Conservation (phyloP, 2,329 filamentous ascomycete species). For the Pseudogymnoascus sp. region DNA sequence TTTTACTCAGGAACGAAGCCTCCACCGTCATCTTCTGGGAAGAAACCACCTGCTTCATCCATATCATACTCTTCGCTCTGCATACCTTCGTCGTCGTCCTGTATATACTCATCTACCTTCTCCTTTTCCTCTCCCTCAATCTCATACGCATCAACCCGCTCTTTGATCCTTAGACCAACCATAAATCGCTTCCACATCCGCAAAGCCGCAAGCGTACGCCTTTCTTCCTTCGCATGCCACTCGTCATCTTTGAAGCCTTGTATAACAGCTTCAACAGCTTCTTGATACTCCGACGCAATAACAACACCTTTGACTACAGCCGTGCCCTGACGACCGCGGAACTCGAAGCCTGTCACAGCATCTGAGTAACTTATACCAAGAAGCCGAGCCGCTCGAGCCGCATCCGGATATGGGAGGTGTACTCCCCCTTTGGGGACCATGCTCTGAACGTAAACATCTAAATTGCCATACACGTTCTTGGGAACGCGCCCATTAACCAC, state of each 20-base stretch:
- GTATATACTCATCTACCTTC: slow-evolving; percentile 24
- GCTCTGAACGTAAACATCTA: slow-evolving; percentile 83
- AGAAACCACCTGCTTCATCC: slow-evolving; percentile 37
- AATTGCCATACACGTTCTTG: slow-evolving; percentile 88
- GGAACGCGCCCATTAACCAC: slow-evolving; percentile 70
- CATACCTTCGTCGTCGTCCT: slow-evolving; percentile 29
- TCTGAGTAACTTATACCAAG: slow-evolving; percentile 80
- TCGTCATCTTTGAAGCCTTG: slow-evolving; percentile 59
- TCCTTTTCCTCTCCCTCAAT: slow-evolving; percentile 33
- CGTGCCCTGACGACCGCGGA: slow-evolving; percentile 77
- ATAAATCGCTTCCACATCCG: slow-evolving; percentile 70
- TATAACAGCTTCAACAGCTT: slow-evolving; percentile 65
- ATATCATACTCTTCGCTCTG: slow-evolving; percentile 40
- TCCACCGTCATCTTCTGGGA: slow-evolving; percentile 27
- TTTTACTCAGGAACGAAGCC: slow-evolving; percentile 9
- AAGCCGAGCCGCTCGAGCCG: slow-evolving; percentile 63
- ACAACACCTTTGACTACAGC: slow-evolving; percentile 74
- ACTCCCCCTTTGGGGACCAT: slow-evolving; percentile 82
- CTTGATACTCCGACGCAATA: slow-evolving; percentile 61
- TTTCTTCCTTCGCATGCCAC: slow-evolving; percentile 55
- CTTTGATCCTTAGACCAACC: slow-evolving; percentile 54
- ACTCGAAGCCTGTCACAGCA: slow-evolving; percentile 83
- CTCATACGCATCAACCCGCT: slow-evolving; percentile 25
- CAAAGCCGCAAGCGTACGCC: slow-evolving; percentile 53
- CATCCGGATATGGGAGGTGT: slow-evolving; percentile 57